These are phyloP conservation scores for Podochytrium sp. DNA, from an alignment of 192 early-diverging fungal genomes.

Conservation along the genomic window DNA sequence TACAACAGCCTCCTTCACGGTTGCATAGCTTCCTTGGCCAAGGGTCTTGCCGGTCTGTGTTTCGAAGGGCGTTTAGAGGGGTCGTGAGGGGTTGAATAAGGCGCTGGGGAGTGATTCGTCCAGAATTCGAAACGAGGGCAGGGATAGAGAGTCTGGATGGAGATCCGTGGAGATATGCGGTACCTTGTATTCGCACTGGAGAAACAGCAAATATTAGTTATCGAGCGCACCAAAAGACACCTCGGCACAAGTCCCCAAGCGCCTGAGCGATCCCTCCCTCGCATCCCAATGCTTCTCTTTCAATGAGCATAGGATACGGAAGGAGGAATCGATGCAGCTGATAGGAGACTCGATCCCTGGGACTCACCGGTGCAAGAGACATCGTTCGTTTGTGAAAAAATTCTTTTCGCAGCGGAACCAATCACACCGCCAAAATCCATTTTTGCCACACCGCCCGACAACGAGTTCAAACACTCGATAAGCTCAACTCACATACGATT, in stretches of 20 bases:
- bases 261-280: too few relatives aligned
- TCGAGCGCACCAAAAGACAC: neutral
- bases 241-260: neutral
- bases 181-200: constrained; percentile 32
- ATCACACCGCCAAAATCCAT: too few relatives aligned
- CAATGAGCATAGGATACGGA: too few relatives aligned
- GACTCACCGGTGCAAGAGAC: neutral
- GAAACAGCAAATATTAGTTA: too few relatives aligned
- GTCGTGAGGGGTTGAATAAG: neutral
- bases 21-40: constrained; percentile 56
- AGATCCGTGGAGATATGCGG: too few relatives aligned
- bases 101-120: neutral
- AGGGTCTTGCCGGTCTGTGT: constrained; percentile 51
- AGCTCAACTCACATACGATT: too few relatives aligned
- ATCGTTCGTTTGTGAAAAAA: neutral
- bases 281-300: too few relatives aligned
- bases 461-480: too few relatives aligned
- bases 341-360: neutral
- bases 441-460: too few relatives aligned
- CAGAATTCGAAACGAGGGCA: neutral
- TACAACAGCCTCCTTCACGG: constrained; percentile 54
- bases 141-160: neutral
- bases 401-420: too few relatives aligned
- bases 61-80: neutral
- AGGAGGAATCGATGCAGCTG: neutral